Percentiles rank a stretch among this genome's conserved stretches.
Evolutionary conservation across 148 eudicot species (phyloP).

Genomic region (Diospyros kaki): DNA sequence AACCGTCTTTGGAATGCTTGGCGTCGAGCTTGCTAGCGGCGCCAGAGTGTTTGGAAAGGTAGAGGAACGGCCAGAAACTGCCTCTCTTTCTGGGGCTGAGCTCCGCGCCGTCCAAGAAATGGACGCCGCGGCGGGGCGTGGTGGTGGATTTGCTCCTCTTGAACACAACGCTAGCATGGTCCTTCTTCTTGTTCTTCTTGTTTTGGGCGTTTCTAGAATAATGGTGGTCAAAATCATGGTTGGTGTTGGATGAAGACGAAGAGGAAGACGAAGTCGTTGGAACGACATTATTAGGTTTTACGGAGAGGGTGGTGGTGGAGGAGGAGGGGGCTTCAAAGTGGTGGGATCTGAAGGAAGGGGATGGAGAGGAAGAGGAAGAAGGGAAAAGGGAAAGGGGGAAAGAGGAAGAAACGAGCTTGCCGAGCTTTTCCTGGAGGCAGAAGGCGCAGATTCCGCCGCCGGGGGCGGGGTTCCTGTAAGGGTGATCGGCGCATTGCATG

Average conservation of each 20-base stretch:
- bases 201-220: conserved; percentile 28
- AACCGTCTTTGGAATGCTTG: conserved; percentile 5
- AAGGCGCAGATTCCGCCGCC: conserved; percentile 83
- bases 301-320: not conserved
- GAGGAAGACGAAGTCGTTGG: conserved; percentile 8
- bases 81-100: conserved; percentile 43
- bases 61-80: conserved; percentile 65
- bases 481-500: conserved; percentile 56
- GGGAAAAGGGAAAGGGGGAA: conserved; percentile 47
- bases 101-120: conserved; percentile 19
- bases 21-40: conserved; percentile 3
- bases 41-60: conserved; percentile 22
- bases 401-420: conserved; percentile 74
- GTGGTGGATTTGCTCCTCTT: conserved; percentile 74
- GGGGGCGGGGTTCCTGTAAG: conserved; percentile 48
- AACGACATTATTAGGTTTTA: not conserved
- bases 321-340: not conserved
- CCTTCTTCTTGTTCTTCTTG: conserved; percentile 31
- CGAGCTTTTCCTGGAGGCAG: conserved; percentile 94
- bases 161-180: conserved; percentile 23
- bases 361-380: conserved; percentile 44
- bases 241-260: not conserved
- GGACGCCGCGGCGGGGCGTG: conserved; percentile 33
- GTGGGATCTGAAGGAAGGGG: conserved; percentile 63
- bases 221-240: not conserved